phyloP scores from a whole-genome alignment of 176 grass and related monocot species.

The Raddia distichophylla region DNA sequence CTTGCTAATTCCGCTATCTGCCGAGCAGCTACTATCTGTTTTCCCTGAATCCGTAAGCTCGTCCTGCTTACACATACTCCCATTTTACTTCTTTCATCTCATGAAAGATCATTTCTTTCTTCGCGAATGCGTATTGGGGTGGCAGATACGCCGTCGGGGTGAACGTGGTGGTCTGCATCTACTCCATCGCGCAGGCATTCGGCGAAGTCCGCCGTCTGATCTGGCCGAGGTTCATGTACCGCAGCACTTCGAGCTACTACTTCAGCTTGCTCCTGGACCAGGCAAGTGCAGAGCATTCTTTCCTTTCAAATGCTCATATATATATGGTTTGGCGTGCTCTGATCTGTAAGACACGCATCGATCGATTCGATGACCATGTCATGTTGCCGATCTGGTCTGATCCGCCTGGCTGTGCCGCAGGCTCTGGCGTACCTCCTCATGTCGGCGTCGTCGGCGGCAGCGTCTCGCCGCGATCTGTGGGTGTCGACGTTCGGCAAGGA shows the following conservation, averaged over 20 bases:
- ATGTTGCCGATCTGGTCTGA: not conserved
- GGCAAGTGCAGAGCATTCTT: slow-evolving; percentile 40
- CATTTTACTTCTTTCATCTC: not conserved
- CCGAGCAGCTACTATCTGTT: too few species aligned
- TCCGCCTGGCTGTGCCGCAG: slow-evolving; percentile 40
- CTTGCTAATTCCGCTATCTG: not conserved
- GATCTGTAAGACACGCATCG: not conserved
- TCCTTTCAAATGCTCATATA: not conserved
- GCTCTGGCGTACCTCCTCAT: slow-evolving; percentile 87
- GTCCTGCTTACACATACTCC: not conserved
- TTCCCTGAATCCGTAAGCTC: not conserved
- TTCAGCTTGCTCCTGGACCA: slow-evolving; percentile 81
- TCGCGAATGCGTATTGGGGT: not conserved
- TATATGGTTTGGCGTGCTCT: not conserved
- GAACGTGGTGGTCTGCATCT: slow-evolving; percentile 76
- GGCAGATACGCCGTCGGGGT: slow-evolving; percentile 67
- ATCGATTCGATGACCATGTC: not conserved
- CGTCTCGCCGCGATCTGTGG: slow-evolving; percentile 82
- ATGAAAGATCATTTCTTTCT: not conserved
- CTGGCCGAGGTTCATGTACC: slow-evolving; percentile 36
- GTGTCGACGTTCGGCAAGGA: slow-evolving; percentile 81
- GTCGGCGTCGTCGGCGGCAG: slow-evolving; percentile 87
- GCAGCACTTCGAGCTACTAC: slow-evolving; percentile 54
- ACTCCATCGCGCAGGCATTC: slow-evolving; percentile 66
- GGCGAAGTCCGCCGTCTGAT: slow-evolving; percentile 47